Base-by-base conservation (phyloP, 2,329 filamentous ascomycete species). In the Chrysoporthe deuterocubensis region DNA sequence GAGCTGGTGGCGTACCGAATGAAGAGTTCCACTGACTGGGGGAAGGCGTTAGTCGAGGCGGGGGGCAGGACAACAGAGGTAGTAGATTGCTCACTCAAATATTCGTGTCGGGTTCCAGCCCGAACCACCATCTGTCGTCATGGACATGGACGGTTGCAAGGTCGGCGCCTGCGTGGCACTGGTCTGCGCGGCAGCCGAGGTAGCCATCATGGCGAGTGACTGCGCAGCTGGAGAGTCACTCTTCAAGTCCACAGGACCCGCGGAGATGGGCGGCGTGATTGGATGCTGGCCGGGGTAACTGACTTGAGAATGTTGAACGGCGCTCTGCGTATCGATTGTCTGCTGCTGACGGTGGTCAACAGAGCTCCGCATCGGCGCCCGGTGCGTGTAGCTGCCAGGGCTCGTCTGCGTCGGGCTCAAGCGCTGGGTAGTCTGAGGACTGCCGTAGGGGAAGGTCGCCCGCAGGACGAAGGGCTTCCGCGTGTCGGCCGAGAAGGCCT, bases 1-100 rank as follows among this genome's bases (percentile, higher is more conserved):
- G 81, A 74, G 80, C 79, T 72, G 82, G 80, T 69, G 88, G 89
- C 78, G 90, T 92, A 83, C 93, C 92, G 82, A 97, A 98, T 72
- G 95, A 94, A 76, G 92, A 90, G 79, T 97, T 94, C 94, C 95
- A 98, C 83, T 97, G 93, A 79, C 94, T 97, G 9, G 5, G 8
- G 8, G 63, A 67, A 44, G 13, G 57, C 46, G 65, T 74, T 70
- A 76, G 70, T 52, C 42, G 56, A 43, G 50, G 13, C 43, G 11
- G 61, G 71, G 62, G 21, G 34, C 65, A 69, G 46, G 67, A 72
- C 26, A 18, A 46, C 37, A 67, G 26, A 26, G 54, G 34, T n/a
- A 32, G 8, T 14, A 62, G 43, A 3, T 42, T 44, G 87, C 92
- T 85, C 87, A 97, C 93, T 95, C 92, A 85, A 97, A 95, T 72